phyloP scores from a whole-genome alignment of 2,329 filamentous ascomycete genomes.

The Cladosporium austrohemisphaericum region DNA sequence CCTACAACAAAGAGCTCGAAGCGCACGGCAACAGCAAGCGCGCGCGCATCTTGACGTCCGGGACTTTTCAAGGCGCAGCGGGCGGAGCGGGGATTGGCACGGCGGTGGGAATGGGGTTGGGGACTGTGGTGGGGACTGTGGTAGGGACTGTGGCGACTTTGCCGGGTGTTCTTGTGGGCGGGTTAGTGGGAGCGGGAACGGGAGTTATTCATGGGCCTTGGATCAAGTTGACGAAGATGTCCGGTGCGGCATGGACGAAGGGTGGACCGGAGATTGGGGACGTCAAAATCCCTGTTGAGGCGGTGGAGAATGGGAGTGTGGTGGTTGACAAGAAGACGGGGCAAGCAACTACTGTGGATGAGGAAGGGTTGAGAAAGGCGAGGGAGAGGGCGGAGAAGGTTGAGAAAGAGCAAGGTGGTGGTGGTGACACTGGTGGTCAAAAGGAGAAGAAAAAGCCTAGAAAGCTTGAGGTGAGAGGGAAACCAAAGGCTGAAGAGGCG shows the following conservation, averaged over 20 bases:
- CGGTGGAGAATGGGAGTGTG: constrained; percentile 12
- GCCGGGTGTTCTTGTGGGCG: constrained; percentile 39
- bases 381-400: constrained; percentile 6
- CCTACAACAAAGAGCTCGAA: constrained; percentile 32
- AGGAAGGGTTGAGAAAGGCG: constrained; percentile 6
- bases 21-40: constrained; percentile 29
- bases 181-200: constrained; percentile 39
- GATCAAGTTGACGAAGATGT: constrained; percentile 36
- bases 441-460: constrained; percentile 14
- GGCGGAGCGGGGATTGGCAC: constrained; percentile 43
- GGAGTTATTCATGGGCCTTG: constrained; percentile 43
- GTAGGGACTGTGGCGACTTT: constrained; percentile 39
- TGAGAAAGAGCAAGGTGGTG: background rate
- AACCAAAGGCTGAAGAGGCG: too few species aligned
- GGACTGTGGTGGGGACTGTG: constrained; percentile 40
- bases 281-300: constrained; percentile 16
- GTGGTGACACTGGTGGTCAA: background rate
- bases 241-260: background rate
- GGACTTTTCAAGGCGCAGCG: constrained; percentile 40
- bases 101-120: constrained; percentile 40
- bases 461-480: constrained; percentile 12
- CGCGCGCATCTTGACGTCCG: constrained; percentile 27
- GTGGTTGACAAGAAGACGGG: constrained; percentile 12
- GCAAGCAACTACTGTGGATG: background rate
- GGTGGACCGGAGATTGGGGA: constrained; percentile 14